Evolutionary conservation across 306 rosid species (phyloP), one percentile per base, ranked within the genome.

Genomic region (Hippophae tibetana): DNA sequence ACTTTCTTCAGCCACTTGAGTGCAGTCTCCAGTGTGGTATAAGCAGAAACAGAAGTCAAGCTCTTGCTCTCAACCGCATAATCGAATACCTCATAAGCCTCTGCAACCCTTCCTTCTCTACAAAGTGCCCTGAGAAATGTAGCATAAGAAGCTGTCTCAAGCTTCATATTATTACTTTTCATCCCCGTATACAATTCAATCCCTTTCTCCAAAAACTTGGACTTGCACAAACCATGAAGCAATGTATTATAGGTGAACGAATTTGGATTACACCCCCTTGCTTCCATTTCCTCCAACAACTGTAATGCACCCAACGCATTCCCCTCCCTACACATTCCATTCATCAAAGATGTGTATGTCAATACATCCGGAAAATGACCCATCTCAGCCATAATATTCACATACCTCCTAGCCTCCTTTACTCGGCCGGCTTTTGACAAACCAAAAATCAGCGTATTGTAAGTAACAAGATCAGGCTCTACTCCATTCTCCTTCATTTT

Each of bases 71-170:
- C 81, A 59, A 92, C 75, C 9, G 94, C 95, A 76, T 82, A 92
- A 78, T 92, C 96, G 69, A 88, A 92, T 58, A 84, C 96, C 75
- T 79, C 85, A 72, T 78, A 88, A n/a, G 94, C 96, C 57, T 85
- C 95, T 0, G 94, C 95, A 57, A 83, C 46, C 76, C 84, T 82
- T n/a, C 85, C 86, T 5, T 72, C 74, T 74, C 93, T 85, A 59
- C 99, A 88, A 23, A 92, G 81, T 3, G 74, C 66, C 84, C 99
- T 72, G 57, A 92, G 78, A 54, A 88, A 69, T 5, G 96, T 79
- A 54, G 84, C 84, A 77, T 92, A 92, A 45, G 90, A 79, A 46
- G 84, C 87, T 2, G 84, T 71, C n/a, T 92, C 95, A 66, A 92
- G 83, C 83, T 80, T 79, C 84, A 85, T 27, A 59, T 73, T 72